A percentile compares a stretch with the other conserved stretches of the same genome.
Conservation (phyloP, 371 early-diverging fungal genomes). For the Mortierella sp. region DNA sequence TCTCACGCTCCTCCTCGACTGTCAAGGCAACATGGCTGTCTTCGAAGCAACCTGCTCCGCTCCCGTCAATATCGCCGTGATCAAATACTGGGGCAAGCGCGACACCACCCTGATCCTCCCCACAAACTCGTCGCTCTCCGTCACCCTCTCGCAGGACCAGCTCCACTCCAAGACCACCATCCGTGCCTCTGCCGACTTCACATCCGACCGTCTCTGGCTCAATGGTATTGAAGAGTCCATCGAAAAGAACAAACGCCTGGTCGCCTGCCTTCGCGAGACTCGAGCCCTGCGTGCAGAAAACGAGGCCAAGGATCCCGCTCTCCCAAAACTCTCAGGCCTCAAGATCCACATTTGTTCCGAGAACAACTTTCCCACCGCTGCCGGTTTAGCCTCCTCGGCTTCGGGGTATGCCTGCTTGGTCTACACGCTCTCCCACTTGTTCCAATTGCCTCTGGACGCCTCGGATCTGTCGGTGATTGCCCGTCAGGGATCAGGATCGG, state of each 20-base stretch:
- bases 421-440: constrained; percentile 84
- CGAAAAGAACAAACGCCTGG: constrained; percentile 82
- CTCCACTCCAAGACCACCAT: constrained; percentile 94
- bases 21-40: constrained; percentile 20
- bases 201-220: constrained; percentile 87
- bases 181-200: constrained; percentile 74
- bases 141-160: constrained; percentile 95
- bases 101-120: constrained; percentile 91
- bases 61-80: constrained; percentile 99
- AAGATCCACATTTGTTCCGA: constrained; percentile 87
- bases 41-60: constrained; percentile 87
- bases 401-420: constrained; percentile 97
- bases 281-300: constrained; percentile 77
- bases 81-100: constrained; percentile 99
- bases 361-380: constrained; percentile 99
- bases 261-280: constrained; percentile 85
- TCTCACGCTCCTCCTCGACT: background rate
- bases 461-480: constrained; percentile 92
- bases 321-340: constrained; percentile 65
- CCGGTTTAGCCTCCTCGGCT: constrained; percentile 99
- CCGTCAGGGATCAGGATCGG: constrained; percentile 96
- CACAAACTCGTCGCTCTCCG: constrained; percentile 96
- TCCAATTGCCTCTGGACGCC: constrained; percentile 71
- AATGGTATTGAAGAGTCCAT: constrained; percentile 93
- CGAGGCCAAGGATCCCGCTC: constrained; percentile 64